Percentiles rank a stretch among this genome's conserved stretches.
These are phyloP conservation scores for Phaeosphaeriaceae sp. DNA, from an alignment of 2,329 filamentous ascomycete species.

Conservation along the genomic window DNA sequence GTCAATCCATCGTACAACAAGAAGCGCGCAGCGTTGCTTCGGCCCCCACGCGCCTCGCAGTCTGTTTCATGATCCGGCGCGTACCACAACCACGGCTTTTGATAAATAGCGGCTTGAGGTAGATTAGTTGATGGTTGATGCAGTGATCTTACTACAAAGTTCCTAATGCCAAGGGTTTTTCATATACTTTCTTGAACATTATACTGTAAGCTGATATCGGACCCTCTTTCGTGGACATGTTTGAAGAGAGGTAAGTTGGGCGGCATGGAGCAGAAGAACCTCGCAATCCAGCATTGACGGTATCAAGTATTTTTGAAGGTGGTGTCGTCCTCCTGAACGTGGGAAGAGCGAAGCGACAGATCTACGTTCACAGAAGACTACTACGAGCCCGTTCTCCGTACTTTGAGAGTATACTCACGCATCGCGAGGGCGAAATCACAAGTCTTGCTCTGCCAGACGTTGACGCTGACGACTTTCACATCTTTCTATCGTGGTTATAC, in stretches of 20 bases:
- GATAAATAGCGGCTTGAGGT: too few species aligned
- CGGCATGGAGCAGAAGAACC: background rate
- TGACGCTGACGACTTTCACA: background rate
- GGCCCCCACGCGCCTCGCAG: background rate
- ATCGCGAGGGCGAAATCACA: background rate
- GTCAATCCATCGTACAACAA: background rate
- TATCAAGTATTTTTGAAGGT: background rate
- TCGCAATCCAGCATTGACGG: background rate
- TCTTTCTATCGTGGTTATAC: conserved; percentile 5
- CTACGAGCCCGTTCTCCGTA: conserved; percentile 2
- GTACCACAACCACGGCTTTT: background rate
- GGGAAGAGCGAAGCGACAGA: background rate
- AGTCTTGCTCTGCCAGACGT: background rate
- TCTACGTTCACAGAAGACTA: conserved; percentile 1
- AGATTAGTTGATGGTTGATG: too few species aligned
- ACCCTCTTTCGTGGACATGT: background rate
- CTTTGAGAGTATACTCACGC: background rate
- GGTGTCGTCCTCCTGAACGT: background rate
- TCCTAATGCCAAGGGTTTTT: background rate
- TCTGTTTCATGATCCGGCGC: background rate
- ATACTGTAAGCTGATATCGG: background rate
- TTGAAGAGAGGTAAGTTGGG: background rate
- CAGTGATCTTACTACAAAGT: background rate
- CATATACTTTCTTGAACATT: too few species aligned
- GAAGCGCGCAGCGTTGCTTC: background rate